phyloP scores from a whole-genome alignment of 2,329 filamentous ascomycete genomes.

The Stagonosporopsis chrysanthemi region DNA sequence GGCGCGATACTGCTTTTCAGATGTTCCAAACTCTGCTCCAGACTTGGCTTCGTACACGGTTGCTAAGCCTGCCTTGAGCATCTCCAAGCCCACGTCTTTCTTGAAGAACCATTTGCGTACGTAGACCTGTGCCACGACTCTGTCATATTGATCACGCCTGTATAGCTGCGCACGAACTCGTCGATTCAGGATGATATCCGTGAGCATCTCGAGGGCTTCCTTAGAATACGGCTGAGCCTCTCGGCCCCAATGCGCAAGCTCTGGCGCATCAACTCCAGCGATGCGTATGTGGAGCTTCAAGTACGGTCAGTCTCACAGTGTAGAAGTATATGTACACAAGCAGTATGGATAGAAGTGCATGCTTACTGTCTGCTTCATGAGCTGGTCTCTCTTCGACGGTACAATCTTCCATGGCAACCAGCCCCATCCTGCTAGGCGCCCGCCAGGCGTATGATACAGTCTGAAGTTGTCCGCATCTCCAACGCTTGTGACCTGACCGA shows the following conservation, averaged over 20 bases:
- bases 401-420: slow-evolving; percentile 78
- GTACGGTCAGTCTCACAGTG: slow-evolving; percentile 20
- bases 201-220: slow-evolving; percentile 86
- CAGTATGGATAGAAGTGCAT: neutral
- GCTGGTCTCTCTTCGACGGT: slow-evolving; percentile 70
- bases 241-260: slow-evolving; percentile 89
- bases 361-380: slow-evolving; percentile 79
- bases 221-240: slow-evolving; percentile 83
- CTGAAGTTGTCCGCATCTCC: slow-evolving; percentile 97
- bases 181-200: slow-evolving; percentile 71
- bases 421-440: slow-evolving; percentile 86
- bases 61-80: slow-evolving; percentile 84
- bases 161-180: slow-evolving; percentile 85
- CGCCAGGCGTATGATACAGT: slow-evolving; percentile 93
- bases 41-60: slow-evolving; percentile 93
- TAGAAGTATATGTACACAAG: neutral
- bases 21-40: slow-evolving; percentile 84
- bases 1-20: slow-evolving; percentile 67
- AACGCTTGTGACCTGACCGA: slow-evolving; percentile 89
- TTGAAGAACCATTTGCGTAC: slow-evolving; percentile 72
- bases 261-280: slow-evolving; percentile 91
- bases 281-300: slow-evolving; percentile 83
- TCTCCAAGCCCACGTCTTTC: slow-evolving; percentile 85
- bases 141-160: slow-evolving; percentile 88
- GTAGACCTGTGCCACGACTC: slow-evolving; percentile 85